Conservation (phyloP, 495 filamentous ascomycete genomes). For the Podospora sp. region DNA sequence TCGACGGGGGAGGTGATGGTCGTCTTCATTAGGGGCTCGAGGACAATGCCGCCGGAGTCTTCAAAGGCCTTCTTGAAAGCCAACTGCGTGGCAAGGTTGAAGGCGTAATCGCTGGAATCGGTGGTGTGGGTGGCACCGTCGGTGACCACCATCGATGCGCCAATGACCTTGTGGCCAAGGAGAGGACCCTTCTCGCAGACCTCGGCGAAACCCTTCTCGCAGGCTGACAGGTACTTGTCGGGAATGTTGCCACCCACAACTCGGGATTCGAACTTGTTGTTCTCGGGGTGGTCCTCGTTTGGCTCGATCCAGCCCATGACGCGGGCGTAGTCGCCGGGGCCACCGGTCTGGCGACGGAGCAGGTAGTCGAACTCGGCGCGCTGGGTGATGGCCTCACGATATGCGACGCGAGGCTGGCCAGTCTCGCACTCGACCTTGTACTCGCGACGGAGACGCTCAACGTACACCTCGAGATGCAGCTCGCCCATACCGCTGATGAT, state of each 20-base stretch:
- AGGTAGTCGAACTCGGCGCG: constrained; percentile 85
- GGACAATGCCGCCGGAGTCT: constrained; percentile 72
- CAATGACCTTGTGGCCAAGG: constrained; percentile 91
- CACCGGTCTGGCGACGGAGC: constrained; percentile 95
- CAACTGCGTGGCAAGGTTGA: constrained; percentile 94
- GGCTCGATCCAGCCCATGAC: constrained; percentile 94
- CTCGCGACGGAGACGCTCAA: constrained; percentile 97
- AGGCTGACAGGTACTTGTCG: constrained; percentile 95
- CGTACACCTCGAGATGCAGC: constrained; percentile 94
- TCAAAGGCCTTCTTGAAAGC: constrained; percentile 95
- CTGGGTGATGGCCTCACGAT: constrained; percentile 88
- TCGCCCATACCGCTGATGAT: constrained; percentile 99
- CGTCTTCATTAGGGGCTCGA: constrained; percentile 98
- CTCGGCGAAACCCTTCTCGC: constrained; percentile 90
- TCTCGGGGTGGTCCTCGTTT: constrained; percentile 62
- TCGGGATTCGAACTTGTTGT: constrained; percentile 83
- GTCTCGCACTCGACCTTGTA: constrained; percentile 94
- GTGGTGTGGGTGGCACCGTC: constrained; percentile 98
- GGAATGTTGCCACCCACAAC: constrained; percentile 89
- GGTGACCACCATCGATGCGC: constrained; percentile 87
- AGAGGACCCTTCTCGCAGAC: constrained; percentile 87
- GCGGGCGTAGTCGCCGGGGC: constrained; percentile 93
- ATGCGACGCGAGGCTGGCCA: constrained; percentile 96
- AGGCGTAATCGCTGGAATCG: constrained; percentile 97
- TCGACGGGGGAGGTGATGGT: constrained; percentile 92